phyloP scores from a whole-genome alignment of 305 asterid species.

The Fraxinus sp. region DNA sequence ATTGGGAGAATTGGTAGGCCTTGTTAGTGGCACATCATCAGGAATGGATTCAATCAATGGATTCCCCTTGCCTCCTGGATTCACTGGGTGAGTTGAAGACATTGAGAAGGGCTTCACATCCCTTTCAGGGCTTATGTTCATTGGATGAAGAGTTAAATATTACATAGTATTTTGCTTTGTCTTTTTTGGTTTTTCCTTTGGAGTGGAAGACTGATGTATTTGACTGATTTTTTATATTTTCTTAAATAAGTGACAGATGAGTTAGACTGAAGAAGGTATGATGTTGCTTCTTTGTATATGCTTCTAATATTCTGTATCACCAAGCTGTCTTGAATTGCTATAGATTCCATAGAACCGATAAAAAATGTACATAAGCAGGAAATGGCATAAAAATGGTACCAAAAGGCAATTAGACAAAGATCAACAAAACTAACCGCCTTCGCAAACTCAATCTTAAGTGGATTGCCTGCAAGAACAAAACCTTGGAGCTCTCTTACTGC shows the following conservation, averaged over 20 bases:
- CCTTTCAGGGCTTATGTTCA: no score
- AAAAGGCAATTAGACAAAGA: slow-evolving; percentile 57
- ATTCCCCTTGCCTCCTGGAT: background rate
- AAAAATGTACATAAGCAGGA: slow-evolving; percentile 26
- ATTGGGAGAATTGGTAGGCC: no score
- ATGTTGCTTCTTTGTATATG: slow-evolving; percentile 1
- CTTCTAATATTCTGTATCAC: slow-evolving; percentile 21
- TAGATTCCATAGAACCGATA: slow-evolving; percentile 29
- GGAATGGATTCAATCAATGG: background rate
- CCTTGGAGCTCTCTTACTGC: slow-evolving; percentile 87
- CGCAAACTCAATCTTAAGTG: slow-evolving; percentile 87
- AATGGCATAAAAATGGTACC: slow-evolving; percentile 33
- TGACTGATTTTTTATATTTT: background rate
- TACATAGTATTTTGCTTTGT: background rate
- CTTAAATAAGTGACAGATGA: slow-evolving; percentile 10
- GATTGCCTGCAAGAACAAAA: slow-evolving; percentile 69
- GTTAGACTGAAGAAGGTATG: slow-evolving; percentile 19
- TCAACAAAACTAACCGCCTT: slow-evolving; percentile 95
- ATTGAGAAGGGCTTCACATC: background rate
- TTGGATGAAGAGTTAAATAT: background rate
- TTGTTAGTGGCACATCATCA: background rate
- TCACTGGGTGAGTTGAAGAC: background rate
- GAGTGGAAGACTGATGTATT: slow-evolving; percentile 15
- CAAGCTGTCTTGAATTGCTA: slow-evolving; percentile 25
- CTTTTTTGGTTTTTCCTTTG: background rate